A percentile compares a stretch with the other conserved stretches of the same genome.
Conservation (phyloP, 257 asterid genomes). For the Solanum ossicruentum region DNA sequence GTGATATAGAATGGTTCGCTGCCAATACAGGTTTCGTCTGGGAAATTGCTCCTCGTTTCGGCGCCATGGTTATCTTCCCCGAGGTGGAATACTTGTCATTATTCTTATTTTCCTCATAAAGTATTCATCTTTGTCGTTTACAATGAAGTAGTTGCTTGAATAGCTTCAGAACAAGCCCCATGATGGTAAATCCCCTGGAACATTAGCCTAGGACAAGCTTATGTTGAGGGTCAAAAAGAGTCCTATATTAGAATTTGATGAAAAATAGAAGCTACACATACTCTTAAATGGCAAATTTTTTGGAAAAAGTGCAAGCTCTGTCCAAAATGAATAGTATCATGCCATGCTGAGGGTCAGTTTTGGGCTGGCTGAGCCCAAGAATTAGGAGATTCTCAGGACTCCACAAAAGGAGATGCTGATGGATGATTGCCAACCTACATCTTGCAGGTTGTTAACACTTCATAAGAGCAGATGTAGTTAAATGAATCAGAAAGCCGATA, state of each 20-base stretch:
- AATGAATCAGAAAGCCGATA: background rate
- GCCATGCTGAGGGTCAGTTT: background rate
- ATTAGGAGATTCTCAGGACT: background rate
- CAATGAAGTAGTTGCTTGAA: background rate
- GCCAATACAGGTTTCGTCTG: constrained; percentile 74
- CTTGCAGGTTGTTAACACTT: background rate
- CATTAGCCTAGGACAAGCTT: background rate
- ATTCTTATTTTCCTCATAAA: background rate
- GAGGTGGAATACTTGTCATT: constrained; percentile 32
- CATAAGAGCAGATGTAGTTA: background rate
- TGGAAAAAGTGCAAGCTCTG: background rate
- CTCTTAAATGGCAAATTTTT: background rate
- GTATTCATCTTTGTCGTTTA: background rate
- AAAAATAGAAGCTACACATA: background rate
- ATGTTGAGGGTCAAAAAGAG: background rate
- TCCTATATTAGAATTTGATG: background rate
- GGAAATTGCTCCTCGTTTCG: constrained; percentile 77
- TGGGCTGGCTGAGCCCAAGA: background rate
- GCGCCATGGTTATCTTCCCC: constrained; percentile 77
- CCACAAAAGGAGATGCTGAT: background rate
- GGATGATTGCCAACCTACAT: background rate
- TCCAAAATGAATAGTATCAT: background rate
- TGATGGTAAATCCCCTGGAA: background rate
- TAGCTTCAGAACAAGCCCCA: background rate
- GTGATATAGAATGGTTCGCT: constrained; percentile 91